phyloP scores from a whole-genome alignment of 306 rosid genomes.

The Betula pendula region DNA sequence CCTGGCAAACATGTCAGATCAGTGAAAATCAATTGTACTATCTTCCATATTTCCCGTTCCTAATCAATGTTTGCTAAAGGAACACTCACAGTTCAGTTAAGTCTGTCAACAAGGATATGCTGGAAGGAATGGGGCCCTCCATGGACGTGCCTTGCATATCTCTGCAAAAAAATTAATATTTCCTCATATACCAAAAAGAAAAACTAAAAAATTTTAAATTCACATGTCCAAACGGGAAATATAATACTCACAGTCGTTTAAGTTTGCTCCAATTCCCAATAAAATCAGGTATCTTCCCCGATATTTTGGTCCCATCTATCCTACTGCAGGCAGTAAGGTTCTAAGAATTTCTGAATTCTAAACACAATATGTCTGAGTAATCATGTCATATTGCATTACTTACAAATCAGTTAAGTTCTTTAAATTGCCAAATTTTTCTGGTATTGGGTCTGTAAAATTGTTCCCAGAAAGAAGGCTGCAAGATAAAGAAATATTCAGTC shows the following conservation, averaged over 20 bases:
- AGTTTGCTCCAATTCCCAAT: conserved; percentile 74
- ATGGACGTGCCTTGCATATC: conserved; percentile 73
- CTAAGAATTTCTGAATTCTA: conserved; percentile 9
- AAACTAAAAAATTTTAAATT: background rate
- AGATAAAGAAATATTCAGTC: conserved; percentile 11
- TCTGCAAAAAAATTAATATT: conserved; percentile 32
- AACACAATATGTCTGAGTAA: background rate
- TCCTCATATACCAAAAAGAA: background rate
- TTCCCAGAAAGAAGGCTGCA: conserved; percentile 56
- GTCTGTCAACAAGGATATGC: conserved; percentile 41
- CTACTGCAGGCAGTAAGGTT: conserved; percentile 49
- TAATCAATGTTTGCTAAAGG: background rate
- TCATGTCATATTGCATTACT: conserved; percentile 30
- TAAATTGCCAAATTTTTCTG: conserved; percentile 49
- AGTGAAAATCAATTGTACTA: conserved; percentile 14
- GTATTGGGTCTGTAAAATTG: conserved; percentile 67
- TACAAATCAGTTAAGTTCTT: conserved; percentile 63
- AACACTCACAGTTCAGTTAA: conserved; percentile 50
- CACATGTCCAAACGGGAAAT: conserved; percentile 9
- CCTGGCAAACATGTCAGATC: conserved; percentile 51
- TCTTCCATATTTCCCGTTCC: background rate
- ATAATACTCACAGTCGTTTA: conserved; percentile 47
- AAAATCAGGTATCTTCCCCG: conserved; percentile 61
- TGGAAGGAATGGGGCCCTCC: conserved; percentile 71
- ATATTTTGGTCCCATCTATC: conserved; percentile 65